Conservation (phyloP, 1,284 basidiomycete species). For the Phenoliferia sp. region DNA sequence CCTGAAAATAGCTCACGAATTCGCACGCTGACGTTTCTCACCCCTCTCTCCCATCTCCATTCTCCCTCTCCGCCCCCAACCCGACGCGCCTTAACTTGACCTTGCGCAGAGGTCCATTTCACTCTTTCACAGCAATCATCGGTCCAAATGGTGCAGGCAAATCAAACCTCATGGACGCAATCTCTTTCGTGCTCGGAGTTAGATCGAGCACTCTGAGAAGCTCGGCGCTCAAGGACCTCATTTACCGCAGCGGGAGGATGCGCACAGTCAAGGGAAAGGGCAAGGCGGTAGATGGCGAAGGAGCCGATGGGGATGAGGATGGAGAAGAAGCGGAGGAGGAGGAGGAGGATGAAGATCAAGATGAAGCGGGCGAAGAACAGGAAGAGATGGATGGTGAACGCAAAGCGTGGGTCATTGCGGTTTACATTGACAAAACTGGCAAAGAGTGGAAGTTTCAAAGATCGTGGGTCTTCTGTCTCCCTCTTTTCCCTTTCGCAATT, state of each 20-base stretch:
- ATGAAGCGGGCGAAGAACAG: constrained; percentile 33
- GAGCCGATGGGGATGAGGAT: constrained; percentile 37
- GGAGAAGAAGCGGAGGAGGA: constrained; percentile 30
- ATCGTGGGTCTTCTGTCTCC: constrained; percentile 57
- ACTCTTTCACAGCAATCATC: constrained; percentile 89
- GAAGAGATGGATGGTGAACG: constrained; percentile 71
- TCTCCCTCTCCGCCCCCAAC: not conserved
- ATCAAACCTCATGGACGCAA: constrained; percentile 99
- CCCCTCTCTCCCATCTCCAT: constrained; percentile 5
- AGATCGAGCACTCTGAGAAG: constrained; percentile 89
- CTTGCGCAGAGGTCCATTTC: constrained; percentile 86
- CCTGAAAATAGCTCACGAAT: too few relatives aligned
- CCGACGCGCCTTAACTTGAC: constrained; percentile 35
- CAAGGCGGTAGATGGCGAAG: constrained; percentile 8
- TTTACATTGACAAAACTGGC: constrained; percentile 69
- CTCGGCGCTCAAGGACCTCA: constrained; percentile 87
- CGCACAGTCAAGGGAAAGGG: constrained; percentile 48
- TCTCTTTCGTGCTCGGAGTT: constrained; percentile 96
- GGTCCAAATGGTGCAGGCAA: constrained; percentile 99
- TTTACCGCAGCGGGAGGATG: constrained; percentile 67
- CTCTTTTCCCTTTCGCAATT: not conserved
- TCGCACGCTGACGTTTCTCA: constrained; percentile 5
- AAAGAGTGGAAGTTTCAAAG: constrained; percentile 87
- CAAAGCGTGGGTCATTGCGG: constrained; percentile 90
- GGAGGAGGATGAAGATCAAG: constrained; percentile 29